A percentile compares a stretch with the other conserved stretches of the same genome.
These are phyloP conservation scores for Exophiala calicioides DNA, from an alignment of 2,329 filamentous ascomycete genomes.

Conservation along the genomic window DNA sequence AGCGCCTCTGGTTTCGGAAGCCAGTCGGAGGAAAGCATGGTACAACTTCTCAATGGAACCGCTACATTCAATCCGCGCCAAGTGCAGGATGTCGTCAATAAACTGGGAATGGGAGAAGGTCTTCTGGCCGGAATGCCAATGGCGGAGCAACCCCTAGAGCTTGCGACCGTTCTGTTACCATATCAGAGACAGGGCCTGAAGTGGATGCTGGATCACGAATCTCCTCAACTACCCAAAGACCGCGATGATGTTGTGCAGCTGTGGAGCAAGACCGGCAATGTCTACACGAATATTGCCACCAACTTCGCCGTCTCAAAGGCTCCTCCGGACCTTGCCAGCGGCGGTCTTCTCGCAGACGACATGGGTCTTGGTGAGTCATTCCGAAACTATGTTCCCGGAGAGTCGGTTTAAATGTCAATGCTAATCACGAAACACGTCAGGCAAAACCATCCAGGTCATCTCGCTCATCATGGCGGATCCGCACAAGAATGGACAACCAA, in stretches of 20 bases:
- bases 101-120: conserved; percentile 70
- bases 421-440: conserved; percentile 2
- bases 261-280: conserved; percentile 62
- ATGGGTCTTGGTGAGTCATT: conserved; percentile 81
- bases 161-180: conserved; percentile 70
- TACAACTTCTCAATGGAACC: conserved; percentile 62
- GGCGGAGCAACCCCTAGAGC: conserved; percentile 65
- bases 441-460: conserved; percentile 74
- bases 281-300: conserved; percentile 69
- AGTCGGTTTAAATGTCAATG: background rate
- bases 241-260: conserved; percentile 70
- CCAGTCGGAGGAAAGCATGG: conserved; percentile 44
- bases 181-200: conserved; percentile 78
- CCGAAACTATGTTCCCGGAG: background rate
- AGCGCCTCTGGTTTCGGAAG: conserved; percentile 18
- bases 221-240: conserved; percentile 63
- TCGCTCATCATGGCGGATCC: conserved; percentile 68
- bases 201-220: conserved; percentile 79
- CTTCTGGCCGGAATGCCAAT: conserved; percentile 70
- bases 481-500: conserved; percentile 42
- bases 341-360: conserved; percentile 85
- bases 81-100: conserved; percentile 65
- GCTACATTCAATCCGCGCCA: conserved; percentile 63
- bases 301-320: conserved; percentile 61
- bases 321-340: conserved; percentile 70